Percentiles rank a stretch among this genome's conserved stretches.
Evolutionary conservation across 148 eudicot genomes (phyloP).

Genomic region (Camellia granthamiana): DNA sequence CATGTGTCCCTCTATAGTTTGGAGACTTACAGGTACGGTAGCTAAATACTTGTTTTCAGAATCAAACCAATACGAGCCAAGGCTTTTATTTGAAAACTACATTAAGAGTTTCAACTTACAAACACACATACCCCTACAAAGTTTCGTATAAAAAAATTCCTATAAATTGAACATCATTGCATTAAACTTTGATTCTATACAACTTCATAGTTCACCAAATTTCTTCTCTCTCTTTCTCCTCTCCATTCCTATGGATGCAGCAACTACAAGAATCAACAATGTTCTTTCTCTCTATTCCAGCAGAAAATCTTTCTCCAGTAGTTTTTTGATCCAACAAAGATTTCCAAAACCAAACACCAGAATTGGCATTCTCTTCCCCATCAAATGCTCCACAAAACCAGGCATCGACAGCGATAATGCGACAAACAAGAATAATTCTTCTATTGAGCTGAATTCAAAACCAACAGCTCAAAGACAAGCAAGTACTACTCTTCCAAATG

Average conservation of each 20-base stretch:
- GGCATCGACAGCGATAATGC: constrained; percentile 21
- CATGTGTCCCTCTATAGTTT: too few relatives aligned
- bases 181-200: neutral
- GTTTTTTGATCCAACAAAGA: constrained; percentile 13
- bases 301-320: neutral
- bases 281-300: neutral
- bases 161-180: neutral
- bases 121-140: too few relatives aligned
- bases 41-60: too few relatives aligned
- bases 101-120: too few relatives aligned
- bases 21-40: too few relatives aligned
- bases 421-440: constrained; percentile 1
- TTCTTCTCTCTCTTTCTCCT: neutral
- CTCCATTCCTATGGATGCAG: constrained; percentile 9
- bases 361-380: neutral
- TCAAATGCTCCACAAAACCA: constrained; percentile 13
- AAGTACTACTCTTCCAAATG: neutral
- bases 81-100: too few relatives aligned
- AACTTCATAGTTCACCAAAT: neutral
- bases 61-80: too few relatives aligned
- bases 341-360: neutral
- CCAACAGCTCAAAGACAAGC: neutral
- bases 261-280: constrained; percentile 1
- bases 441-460: constrained; percentile 5
- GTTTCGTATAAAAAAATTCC: neutral